Conservation (phyloP, 345 rosid genomes). For the Brassica carinata region DNA sequence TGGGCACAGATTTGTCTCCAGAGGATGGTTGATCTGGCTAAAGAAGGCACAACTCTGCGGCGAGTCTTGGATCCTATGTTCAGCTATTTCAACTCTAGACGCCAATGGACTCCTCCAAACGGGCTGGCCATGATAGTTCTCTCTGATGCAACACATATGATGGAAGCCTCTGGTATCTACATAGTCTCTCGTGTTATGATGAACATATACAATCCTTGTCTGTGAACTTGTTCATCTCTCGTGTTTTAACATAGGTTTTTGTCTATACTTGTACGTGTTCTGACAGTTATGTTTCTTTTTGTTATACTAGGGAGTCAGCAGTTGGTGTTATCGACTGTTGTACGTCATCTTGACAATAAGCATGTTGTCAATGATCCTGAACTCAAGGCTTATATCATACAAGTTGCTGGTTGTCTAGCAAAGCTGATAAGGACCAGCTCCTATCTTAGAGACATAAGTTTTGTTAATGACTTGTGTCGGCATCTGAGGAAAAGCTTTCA, state of each 20-base stretch:
- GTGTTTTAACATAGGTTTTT: too few relatives aligned
- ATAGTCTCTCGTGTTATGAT: too few relatives aligned
- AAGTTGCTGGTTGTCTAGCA: conserved; percentile 77
- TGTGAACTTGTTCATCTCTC: background rate
- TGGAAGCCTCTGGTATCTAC: conserved; percentile 66
- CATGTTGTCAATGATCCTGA: conserved; percentile 76
- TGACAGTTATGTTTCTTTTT: conserved; percentile 29
- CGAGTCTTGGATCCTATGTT: conserved; percentile 82
- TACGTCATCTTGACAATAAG: conserved; percentile 92
- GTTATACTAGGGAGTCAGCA: conserved; percentile 69
- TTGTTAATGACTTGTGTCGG: conserved; percentile 88
- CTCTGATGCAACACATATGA: conserved; percentile 72
- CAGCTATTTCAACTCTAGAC: conserved; percentile 61
- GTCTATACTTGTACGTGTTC: too few relatives aligned
- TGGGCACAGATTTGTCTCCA: conserved; percentile 97
- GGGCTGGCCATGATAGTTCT: conserved; percentile 73
- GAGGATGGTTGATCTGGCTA: conserved; percentile 85
- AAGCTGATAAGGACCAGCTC: conserved; percentile 71
- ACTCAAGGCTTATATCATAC: conserved; percentile 67
- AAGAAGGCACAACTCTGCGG: conserved; percentile 86
- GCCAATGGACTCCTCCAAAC: conserved; percentile 75
- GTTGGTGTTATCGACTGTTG: conserved; percentile 67
- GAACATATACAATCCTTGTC: too few relatives aligned
- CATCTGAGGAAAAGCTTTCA: conserved; percentile 94
- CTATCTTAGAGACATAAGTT: conserved; percentile 68